Base-by-base conservation (phyloP, 2,329 filamentous ascomycete genomes). In the Nothophaeocryptopus gaeumannii region DNA sequence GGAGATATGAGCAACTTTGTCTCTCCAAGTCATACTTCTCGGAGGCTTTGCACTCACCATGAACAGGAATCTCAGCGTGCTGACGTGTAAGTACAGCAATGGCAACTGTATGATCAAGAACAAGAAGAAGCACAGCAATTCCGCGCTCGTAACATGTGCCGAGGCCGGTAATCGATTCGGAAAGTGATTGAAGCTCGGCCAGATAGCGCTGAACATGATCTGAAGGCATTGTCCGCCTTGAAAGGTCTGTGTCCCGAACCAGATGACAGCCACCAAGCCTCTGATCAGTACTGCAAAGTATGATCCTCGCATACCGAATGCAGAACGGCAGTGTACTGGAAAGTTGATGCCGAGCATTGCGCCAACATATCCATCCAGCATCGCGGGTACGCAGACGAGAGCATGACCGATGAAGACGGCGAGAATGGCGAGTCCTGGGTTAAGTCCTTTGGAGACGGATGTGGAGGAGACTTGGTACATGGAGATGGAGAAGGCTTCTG, bases 31-130 rank as follows among this genome's bases (percentile, higher is more conserved):
- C n/a, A n/a, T n/a, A n/a, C n/a, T n/a, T n/a, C n/a, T n/a, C n/a
- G n/a, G n/a, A n/a, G n/a, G n/a, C n/a, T n/a, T n/a, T n/a, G n/a
- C n/a, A n/a, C n/a, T n/a, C n/a, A n/a, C 12, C 66, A 76, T 71
- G 62, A 82, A 82, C 35, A 82, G 60, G 61, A 72, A 79, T 38
- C 76, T 68, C 12, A 83, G 69, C 8, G 64, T 67, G 35, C 71
- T 68, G 5, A 71, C 67, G 42, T 68, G 65, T 43, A 74, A 63
- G 50, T 64, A 72, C 2, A 74, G 62, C 40, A 75, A 70, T 1
- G 73, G 72, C 30, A 74, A 57, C 50, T 74, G 70, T 12, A 71
- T 47, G n/a, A 72, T 40, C 58, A 67, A 72, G 58, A 71, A 74
- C 32, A 74, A 57, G n/a, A 74, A 51, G 41, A 69, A 74, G 12